Evolutionary conservation across 164 flowering plant species (phyloP).

Genomic region (Nymphaea thermarum): DNA sequence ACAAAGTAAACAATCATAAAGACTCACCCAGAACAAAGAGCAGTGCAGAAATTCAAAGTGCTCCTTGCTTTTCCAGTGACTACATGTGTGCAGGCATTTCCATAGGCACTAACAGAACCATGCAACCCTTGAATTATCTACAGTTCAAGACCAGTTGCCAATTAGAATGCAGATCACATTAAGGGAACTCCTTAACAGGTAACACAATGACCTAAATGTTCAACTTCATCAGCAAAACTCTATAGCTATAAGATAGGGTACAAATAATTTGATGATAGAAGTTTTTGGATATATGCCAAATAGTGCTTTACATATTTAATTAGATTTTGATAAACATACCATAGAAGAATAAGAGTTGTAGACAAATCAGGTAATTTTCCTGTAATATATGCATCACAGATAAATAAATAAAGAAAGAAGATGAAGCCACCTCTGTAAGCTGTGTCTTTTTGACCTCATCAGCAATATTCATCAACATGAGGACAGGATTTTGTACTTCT

Average conservation of each 20-base stretch:
- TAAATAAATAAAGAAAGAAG: not conserved
- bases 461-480: slow-evolving; percentile 87
- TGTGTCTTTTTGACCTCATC: slow-evolving; percentile 51
- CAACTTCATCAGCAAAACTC: no score
- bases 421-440: slow-evolving; percentile 47
- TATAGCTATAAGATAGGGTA: no score
- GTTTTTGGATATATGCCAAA: no score
- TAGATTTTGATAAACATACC: no score
- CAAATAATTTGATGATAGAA: no score
- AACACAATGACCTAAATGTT: not conserved
- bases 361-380: no score
- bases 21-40: slow-evolving; percentile 82
- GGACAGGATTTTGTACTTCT: slow-evolving; percentile 16
- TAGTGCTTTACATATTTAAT: no score
- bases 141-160: slow-evolving; percentile 9
- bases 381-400: no score
- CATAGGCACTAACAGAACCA: slow-evolving; percentile 51
- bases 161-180: not conserved
- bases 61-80: slow-evolving; percentile 68
- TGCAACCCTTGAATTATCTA: slow-evolving; percentile 74
- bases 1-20: not conserved
- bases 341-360: no score
- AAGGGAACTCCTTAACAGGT: not conserved
- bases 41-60: slow-evolving; percentile 76
- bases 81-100: slow-evolving; percentile 59